Base-by-base conservation (phyloP, 2,329 filamentous ascomycete genomes). In the Pezicula rhizophila region DNA sequence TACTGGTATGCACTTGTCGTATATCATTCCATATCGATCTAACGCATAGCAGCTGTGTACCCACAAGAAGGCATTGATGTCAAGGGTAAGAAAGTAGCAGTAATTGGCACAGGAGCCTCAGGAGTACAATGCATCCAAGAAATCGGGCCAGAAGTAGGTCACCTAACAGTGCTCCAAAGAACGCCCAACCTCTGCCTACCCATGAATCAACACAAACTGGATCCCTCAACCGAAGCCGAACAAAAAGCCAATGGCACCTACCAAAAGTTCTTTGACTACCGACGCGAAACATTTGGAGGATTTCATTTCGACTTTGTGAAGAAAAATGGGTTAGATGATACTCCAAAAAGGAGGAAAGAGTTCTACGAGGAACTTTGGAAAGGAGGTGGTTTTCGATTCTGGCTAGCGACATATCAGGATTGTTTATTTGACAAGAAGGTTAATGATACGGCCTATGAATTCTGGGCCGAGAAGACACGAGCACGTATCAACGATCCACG, bases 121-220 rank as follows among this genome's bases (percentile, higher is more conserved):
- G 61, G 60, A 15, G 52, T 62, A 2, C 58, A 61, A 47, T 50
- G 45, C 8, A 55, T 56, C 10, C 59, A 61, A 42, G 58, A 60
- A 38, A 40, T 59, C 63, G 39, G 65, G 56, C 15, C 67, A 63
- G 8, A 69, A 66, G 4, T 72, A 68, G 47, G 59, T 60, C n/a
- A 64, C 17, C 48, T 70, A 33, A 66, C 63, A 2, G 73, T 82
- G 2, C 80, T 80, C 57, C 73, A 82, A 51, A 69, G 80, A 15
- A 82, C 76, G 2, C 77, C 80, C 0, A 82, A 80, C 49, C 70
- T 77, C 11, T 76, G 74, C 11, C 58, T 84, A 0, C 81, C 81
- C 0, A 82, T 84, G 76, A 64, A 70, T 2, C 76, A 80, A 53
- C 62, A 68, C 1, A 47, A 62, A 2, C 56, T 80, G 1, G 68